Evolutionary conservation across 2,329 filamentous ascomycete species (phyloP).

Genomic region (Aspergillus aculeatus): DNA sequence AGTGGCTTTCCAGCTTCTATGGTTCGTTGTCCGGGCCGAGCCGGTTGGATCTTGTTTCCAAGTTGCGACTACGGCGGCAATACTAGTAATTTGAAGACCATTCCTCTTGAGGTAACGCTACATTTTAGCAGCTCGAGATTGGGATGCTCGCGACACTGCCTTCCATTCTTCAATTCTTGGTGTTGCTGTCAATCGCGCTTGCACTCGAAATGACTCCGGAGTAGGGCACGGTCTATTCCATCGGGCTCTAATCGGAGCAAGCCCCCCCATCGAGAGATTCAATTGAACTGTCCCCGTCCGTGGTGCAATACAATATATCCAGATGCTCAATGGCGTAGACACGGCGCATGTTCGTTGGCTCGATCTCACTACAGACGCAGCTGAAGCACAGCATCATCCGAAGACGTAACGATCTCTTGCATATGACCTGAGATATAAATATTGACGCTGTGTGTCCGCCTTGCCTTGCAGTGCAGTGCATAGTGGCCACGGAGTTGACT

Average conservation of each 20-base stretch:
- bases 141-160: no score
- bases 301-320: neutral
- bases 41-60: constrained; percentile 6
- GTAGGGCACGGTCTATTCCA: neutral
- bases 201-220: neutral
- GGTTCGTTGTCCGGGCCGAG: constrained; percentile 11
- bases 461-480: neutral
- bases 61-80: neutral
- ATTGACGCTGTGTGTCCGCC: neutral
- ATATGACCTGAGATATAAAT: neutral
- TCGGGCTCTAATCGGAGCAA: neutral
- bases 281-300: neutral
- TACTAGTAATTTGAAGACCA: neutral
- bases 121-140: neutral
- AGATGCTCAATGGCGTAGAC: neutral
- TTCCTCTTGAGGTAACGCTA: neutral
- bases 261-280: neutral
- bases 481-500: neutral
- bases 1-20: neutral
- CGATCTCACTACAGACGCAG: neutral
- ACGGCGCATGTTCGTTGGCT: neutral
- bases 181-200: no score
- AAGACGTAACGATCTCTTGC: neutral
- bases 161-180: no score
- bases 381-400: neutral